Evolutionary conservation across 2,329 filamentous ascomycete species (phyloP), one percentile per base, ranked within the genome.

Genomic region (Ceratocystis cubensis): DNA sequence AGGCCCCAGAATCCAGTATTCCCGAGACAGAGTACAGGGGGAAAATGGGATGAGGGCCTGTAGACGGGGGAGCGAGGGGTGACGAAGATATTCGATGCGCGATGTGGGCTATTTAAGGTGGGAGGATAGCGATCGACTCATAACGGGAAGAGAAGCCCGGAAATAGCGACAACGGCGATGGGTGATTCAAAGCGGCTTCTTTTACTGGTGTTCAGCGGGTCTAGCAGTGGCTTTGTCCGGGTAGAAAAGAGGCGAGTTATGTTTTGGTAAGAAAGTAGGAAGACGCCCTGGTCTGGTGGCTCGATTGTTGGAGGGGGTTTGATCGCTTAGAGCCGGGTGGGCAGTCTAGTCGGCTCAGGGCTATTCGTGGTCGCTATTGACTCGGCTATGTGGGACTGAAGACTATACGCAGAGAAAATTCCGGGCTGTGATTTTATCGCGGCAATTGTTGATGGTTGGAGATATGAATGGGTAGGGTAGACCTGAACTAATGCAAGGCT

Each of bases 291-390:
- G 46, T 20, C n/a, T 7, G 53, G 53, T 17, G 17, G 53, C 53
- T 22, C 46, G 33, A n/a, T 22, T 50, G 17, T n/a, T 50, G 53
- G 53, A 57, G 17, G 50, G 22, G 53, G 8, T 17, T 50, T 50
- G 53, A 28, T 57, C 53, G 53, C 53, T 57, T 30, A 30, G 53
- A 57, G 53, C 53, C 53, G 53, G 53, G 53, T 10, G 33, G 33
- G 33, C 33, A 37, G 33, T 37, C 33, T 37, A 37, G 33, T 10
- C 10, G 33, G 10, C 10, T 4, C 1, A 37, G 33, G 33, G 33
- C 33, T 37, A 37, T 37, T 37, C 8, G 33, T 37, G 10, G 8
- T 37, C 33, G 33, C 33, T 37, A 1, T 37, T 37, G 33, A 4
- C 10, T 37, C 10, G 8, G 33, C 33, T 37, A 37, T 1, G 33